Evolutionary conservation across 2,329 filamentous ascomycete genomes (phyloP).

Genomic region (Beauveria sp.): DNA sequence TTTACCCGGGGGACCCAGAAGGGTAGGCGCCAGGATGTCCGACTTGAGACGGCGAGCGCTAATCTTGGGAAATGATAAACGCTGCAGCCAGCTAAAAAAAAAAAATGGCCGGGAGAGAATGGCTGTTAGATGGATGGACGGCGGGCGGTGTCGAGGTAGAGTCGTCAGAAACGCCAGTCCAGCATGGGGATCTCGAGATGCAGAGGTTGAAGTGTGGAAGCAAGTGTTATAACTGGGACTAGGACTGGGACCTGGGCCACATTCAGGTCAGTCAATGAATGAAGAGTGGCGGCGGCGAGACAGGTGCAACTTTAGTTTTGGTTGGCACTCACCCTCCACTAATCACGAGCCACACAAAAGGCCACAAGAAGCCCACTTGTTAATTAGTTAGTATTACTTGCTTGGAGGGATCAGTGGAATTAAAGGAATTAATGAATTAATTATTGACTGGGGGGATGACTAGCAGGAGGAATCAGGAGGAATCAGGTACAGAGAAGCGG

Average conservation of each 20-base stretch:
- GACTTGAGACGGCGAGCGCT: background rate
- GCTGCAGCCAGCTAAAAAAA: slow-evolving; percentile 8
- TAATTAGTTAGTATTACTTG: no score
- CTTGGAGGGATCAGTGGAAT: background rate
- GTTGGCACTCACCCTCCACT: background rate
- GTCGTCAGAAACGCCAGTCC: slow-evolving; percentile 4
- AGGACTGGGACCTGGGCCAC: background rate
- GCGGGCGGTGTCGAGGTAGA: slow-evolving; percentile 5
- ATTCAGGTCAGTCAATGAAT: slow-evolving; percentile 3
- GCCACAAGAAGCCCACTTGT: background rate
- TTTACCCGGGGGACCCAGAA: background rate
- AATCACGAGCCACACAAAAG: background rate
- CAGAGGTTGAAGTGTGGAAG: slow-evolving; percentile 8
- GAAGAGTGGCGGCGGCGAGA: background rate
- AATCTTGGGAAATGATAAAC: background rate
- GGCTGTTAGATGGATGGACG: background rate
- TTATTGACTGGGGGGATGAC: background rate
- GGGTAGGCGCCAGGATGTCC: background rate
- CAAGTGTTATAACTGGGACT: slow-evolving; percentile 1
- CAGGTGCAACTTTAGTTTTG: background rate
- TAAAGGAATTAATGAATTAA: background rate
- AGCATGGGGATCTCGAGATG: slow-evolving; percentile 8
- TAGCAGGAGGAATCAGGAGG: background rate
- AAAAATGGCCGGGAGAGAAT: slow-evolving; percentile 4
- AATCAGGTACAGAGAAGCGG: no score